Evolutionary conservation across 176 grass and related monocot species (phyloP).

Genomic region (Puccinellia tenuiflora): DNA sequence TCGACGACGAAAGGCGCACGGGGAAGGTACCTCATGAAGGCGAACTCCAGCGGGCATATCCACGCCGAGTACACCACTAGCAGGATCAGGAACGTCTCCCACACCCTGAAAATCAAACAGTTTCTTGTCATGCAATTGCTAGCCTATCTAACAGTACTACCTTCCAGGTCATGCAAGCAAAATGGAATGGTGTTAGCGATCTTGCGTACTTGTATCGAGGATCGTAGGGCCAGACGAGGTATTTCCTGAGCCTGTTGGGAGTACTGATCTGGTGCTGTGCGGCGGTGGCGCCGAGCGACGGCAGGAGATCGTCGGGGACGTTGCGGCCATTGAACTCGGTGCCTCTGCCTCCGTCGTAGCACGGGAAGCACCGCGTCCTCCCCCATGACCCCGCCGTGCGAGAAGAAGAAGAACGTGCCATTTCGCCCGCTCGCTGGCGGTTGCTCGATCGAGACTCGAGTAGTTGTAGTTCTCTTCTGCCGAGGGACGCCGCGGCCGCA

Average conservation of each 20-base stretch:
- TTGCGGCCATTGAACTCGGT: not conserved
- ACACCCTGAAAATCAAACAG: conserved; percentile 34
- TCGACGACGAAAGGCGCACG: conserved; percentile 52
- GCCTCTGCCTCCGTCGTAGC: not conserved
- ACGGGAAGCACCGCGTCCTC: not conserved
- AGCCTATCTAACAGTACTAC: not conserved
- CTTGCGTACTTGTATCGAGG: conserved; percentile 53
- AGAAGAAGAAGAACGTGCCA: conserved; percentile 21
- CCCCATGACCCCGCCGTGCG: conserved; percentile 4
- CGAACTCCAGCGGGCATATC: conserved; percentile 80
- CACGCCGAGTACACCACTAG: conserved; percentile 76
- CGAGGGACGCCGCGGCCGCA: conserved; percentile 8
- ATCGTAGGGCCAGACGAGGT: conserved; percentile 45
- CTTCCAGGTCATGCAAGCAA: not conserved
- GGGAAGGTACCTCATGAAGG: conserved; percentile 65
- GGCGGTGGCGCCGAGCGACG: conserved; percentile 40
- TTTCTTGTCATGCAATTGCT: not conserved
- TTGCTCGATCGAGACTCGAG: too few species aligned
- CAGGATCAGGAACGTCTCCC: conserved; percentile 64
- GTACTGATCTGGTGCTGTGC: not conserved
- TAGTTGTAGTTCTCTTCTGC: too few species aligned
- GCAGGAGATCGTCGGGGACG: conserved; percentile 36
- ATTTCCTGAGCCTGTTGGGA: conserved; percentile 29
- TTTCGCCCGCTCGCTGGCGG: not conserved
- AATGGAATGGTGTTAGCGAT: too few species aligned